Evolutionary conservation across 1,284 basidiomycete genomes (phyloP).

Genomic region (Trametes polyzona): DNA sequence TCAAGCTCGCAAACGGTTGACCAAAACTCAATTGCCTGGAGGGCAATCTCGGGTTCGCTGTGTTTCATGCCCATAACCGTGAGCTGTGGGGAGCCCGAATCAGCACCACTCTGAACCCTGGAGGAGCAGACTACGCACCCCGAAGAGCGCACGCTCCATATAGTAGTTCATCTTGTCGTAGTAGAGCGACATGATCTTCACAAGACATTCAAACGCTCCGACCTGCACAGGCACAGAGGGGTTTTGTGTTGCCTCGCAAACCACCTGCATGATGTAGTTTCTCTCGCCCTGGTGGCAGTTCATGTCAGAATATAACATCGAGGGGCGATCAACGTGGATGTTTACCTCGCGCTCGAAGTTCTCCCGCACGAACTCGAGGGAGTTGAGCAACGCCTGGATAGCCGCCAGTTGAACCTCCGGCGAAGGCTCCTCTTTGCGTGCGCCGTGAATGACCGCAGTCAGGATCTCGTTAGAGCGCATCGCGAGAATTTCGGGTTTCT

Average conservation of each 20-base stretch:
- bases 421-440: slow-evolving; percentile 95
- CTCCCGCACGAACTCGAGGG: slow-evolving; percentile 95
- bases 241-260: slow-evolving; percentile 98
- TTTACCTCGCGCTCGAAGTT: slow-evolving; percentile 97
- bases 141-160: slow-evolving; percentile 99
- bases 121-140: slow-evolving; percentile 63
- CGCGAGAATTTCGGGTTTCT: slow-evolving; percentile 92
- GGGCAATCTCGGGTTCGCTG: slow-evolving; percentile 86
- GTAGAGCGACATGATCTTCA: slow-evolving; percentile 97
- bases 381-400: slow-evolving; percentile 92
- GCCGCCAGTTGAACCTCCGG: slow-evolving; percentile 95
- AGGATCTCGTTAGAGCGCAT: slow-evolving; percentile 96
- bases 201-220: slow-evolving; percentile 93
- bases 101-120: slow-evolving; percentile 26
- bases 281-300: slow-evolving; percentile 80
- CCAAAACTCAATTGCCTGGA: slow-evolving; percentile 99
- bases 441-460: slow-evolving; percentile 98
- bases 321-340: too few species aligned
- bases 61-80: slow-evolving; percentile 99
- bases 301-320: too few species aligned
- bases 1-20: slow-evolving; percentile 99
- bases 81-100: slow-evolving; percentile 54
- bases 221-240: slow-evolving; percentile 81
- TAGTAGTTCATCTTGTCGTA: slow-evolving; percentile 99
- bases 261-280: slow-evolving; percentile 99